Base-by-base conservation (phyloP, 108 stramenopile genomes). In the Mediolabrus comicus region DNA sequence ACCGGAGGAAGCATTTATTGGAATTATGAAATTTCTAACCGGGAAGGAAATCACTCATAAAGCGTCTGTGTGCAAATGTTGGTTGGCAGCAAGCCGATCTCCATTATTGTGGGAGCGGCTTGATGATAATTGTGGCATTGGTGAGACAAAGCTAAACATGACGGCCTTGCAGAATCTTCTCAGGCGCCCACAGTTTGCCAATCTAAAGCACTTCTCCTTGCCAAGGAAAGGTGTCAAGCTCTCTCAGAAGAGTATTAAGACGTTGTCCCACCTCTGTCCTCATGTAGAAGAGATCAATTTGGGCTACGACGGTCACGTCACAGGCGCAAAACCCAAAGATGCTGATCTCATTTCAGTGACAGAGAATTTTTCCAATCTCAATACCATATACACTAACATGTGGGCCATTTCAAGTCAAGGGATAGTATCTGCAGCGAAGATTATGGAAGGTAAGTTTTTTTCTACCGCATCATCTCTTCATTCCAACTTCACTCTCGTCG, bases 221-320 rank as follows among this genome's bases (percentile, higher is more conserved):
- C 72, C 69, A 0, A n/a, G 6, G 12, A 63, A 71, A 17, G 63
- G 7, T 22, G 26, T 71, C 11, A 71, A 71, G 69, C 69, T 71
- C 10, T 64, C 63, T 14, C n/a, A 63, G 30, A 52, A 52, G 4
- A 35, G 19, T 26, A 63, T 63, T 25, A 65, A 65, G 39, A 49
- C 53, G 27, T 35, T 73, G 10, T n/a, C 24, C 14, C 17, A 34
- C 13, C 30, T 30, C 3, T 73, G 72, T 63, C 72, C 72, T 28
- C 27, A 12, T 17, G 14, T 67, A 17, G 72, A 73, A 38, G 16
- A 14, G 13, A 59, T 67, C 25, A 58, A 66, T 58, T 13, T 67
- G 0, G 72, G 72, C 10, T 73, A 51, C n/a, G 0, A 19, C 6
- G 17, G 19, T 1, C n/a, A 22, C 0, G 10, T 30, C 7, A 19